Evolutionary conservation across 345 rosid species (phyloP), one percentile per base, ranked within the genome.

Genomic region (Jatropha curcas): DNA sequence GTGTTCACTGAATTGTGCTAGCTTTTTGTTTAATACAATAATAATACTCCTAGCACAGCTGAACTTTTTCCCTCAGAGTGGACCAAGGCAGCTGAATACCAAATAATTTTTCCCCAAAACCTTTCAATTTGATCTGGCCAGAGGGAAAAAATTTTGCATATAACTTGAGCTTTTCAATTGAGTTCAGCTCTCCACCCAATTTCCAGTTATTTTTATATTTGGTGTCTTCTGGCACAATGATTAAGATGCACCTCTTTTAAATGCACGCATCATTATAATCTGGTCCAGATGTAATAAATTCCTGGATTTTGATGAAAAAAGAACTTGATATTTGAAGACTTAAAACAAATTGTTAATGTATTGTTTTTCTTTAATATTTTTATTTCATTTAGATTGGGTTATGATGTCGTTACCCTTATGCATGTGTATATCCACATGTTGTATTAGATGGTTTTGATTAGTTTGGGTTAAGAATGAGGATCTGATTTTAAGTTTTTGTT

Each of bases 401-500:
- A 13, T 41, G 30, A 3, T 31, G 16, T 48, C 25, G 71, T 35
- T 22, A 60, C 5, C 37, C 35, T 9, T 45, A 2, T 30, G 64
- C 24, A 56, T 53, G 14, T 58, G 31, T 9, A 35, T 19, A 34
- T 56, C 20, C 9, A 17, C 33, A 51, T 45, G 5, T 39, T 41
- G 12, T 30, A 39, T 53, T n/a, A 35, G 31, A 58, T 39, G 39
- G 41, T 46, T 33, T 68, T 57, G 68, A 19, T 70, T 7, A 19
- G 8, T 35, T 11, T 20, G 50, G 24, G 24, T 4, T 71, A 57
- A 22, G 31, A 35, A 57, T 76, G 58, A 34, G 37, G n/a, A 30
- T 70, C 60, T 60, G 24, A 76, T 71, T 25, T 8, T 56, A 65
- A 4, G 12, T 37, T 71, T 55, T 11, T 72, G 41, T 48, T 76